Percentiles rank a stretch among this genome's conserved stretches.
Conservation (phyloP, 768 basidiomycete species). For the Boletales sp. region DNA sequence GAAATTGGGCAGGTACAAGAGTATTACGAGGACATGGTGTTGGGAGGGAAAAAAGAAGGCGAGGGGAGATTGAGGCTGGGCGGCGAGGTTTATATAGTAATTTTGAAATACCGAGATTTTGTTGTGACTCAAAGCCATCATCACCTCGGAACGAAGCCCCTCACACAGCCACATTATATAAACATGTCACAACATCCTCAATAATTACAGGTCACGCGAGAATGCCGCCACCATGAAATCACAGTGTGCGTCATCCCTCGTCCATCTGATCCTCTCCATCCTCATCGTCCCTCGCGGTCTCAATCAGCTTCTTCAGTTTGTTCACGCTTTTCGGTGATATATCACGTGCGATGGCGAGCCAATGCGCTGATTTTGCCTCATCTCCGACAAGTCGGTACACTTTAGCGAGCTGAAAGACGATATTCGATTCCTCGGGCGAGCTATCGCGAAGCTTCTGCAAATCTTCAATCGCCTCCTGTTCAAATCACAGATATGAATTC, state of each 20-base stretch:
- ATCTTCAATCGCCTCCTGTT: constrained; percentile 75
- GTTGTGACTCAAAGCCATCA: constrained; percentile 32
- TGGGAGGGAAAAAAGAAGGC: constrained; percentile 21
- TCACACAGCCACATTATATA: constrained; percentile 22
- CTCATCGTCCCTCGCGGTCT: constrained; percentile 61
- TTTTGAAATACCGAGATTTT: constrained; percentile 28
- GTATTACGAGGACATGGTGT: constrained; percentile 39
- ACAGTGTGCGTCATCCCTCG: constrained; percentile 49
- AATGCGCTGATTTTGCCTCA: constrained; percentile 73
- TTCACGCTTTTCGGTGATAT: constrained; percentile 86
- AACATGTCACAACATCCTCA: constrained; percentile 20
- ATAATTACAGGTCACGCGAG: constrained; percentile 23
- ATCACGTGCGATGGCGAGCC: constrained; percentile 89
- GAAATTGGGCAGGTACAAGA: constrained; percentile 2
- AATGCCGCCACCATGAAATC: constrained; percentile 14
- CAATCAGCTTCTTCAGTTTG: constrained; percentile 78
- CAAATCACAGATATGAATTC: constrained; percentile 21
- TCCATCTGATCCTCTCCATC: constrained; percentile 67
- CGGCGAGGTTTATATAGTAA: constrained; percentile 44
- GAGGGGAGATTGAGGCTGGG: constrained; percentile 21
- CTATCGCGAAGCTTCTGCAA: constrained; percentile 74
- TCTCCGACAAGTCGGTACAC: constrained; percentile 82
- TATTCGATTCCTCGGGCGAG: constrained; percentile 95
- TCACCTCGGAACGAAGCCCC: constrained; percentile 30
- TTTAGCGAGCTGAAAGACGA: constrained; percentile 93